Evolutionary conservation across 805 yeast genomes (phyloP), one percentile per base, ranked within the genome.

Genomic region (Yamadazyma ubonensis): DNA sequence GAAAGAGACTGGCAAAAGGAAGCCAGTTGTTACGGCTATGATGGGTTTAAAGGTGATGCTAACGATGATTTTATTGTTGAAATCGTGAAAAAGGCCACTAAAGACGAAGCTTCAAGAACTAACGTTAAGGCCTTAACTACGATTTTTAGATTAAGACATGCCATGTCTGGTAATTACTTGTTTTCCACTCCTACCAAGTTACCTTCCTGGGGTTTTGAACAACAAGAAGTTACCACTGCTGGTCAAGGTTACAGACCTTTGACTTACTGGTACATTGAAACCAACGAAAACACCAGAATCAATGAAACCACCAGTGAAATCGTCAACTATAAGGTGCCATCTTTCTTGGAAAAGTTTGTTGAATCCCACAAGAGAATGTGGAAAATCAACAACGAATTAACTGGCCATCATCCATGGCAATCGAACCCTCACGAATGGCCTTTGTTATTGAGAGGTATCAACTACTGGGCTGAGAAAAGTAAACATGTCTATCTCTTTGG

Each of bases 1-100:
- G 83, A 79, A 55, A 67, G 73, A 43, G 95, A 86, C 53, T 86
- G 93, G 93, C 90, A 83, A 65, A 83, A 82, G 61, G 95, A 86
- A 67, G 87, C 74, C 14, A 75, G 88, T 3, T 72, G 81, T 63
- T 86, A 86, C 58, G 95, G 95, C 16, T 81, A 57, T 52, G 82
- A 80, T 31, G 88, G 86, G 3, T 86, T 84, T 52, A 79, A 56
- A 18, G 95, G 95, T 61, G 93, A 86, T 63, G 82, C 88, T 40
- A 86, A 86, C 61, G 95, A 86, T 63, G 90, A 85, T 58, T 86
- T 85, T 63, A 61, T 81, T 46, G 81, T 86, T 44, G 91, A 85
- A 58, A 81, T 86, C 48, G 87, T 79, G 45, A 64, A 75, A 52
- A 67, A 69, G 34, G 53, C 61, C 41, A 73, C 86, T 20, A 66